These are phyloP conservation scores for Alternaria sp. DNA, from an alignment of 2,329 filamentous ascomycete genomes.

Conservation along the genomic window DNA sequence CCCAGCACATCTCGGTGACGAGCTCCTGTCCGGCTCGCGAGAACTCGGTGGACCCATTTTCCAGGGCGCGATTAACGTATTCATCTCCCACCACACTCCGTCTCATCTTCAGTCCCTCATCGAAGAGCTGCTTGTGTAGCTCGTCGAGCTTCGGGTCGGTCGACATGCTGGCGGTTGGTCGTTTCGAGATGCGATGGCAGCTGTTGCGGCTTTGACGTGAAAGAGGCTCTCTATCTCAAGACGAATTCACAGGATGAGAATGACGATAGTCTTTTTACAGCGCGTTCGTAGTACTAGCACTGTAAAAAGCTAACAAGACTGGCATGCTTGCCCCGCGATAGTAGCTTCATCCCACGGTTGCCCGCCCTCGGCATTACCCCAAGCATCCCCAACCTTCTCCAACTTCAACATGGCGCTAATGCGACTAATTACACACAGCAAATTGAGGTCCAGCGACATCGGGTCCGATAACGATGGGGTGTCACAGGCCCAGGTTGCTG, in stretches of 20 bases:
- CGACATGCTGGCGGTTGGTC: constrained; percentile 43
- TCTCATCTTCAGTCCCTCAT: constrained; percentile 66
- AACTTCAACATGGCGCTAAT: background rate
- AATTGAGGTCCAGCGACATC: background rate
- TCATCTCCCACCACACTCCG: constrained; percentile 65
- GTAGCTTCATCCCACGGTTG: background rate
- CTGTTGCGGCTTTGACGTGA: background rate
- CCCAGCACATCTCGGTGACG: constrained; percentile 70
- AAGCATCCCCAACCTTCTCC: constrained; percentile 32
- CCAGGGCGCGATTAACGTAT: constrained; percentile 65
- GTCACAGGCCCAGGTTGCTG: background rate
- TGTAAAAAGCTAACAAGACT: background rate
- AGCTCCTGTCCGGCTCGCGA: constrained; percentile 66
- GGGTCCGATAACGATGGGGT: background rate
- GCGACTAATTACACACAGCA: background rate
- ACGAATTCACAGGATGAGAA: too few relatives aligned
- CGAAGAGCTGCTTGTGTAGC: constrained; percentile 63
- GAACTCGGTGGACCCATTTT: constrained; percentile 65
- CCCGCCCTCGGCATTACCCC: constrained; percentile 31
- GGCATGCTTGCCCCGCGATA: constrained; percentile 7
- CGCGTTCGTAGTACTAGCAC: background rate
- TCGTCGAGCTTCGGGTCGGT: constrained; percentile 51
- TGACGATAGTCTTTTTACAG: background rate
- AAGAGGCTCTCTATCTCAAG: too few relatives aligned
- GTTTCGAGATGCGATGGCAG: background rate